Base-by-base conservation (phyloP, 179 eudicot species). In the Beta lomatogona region DNA sequence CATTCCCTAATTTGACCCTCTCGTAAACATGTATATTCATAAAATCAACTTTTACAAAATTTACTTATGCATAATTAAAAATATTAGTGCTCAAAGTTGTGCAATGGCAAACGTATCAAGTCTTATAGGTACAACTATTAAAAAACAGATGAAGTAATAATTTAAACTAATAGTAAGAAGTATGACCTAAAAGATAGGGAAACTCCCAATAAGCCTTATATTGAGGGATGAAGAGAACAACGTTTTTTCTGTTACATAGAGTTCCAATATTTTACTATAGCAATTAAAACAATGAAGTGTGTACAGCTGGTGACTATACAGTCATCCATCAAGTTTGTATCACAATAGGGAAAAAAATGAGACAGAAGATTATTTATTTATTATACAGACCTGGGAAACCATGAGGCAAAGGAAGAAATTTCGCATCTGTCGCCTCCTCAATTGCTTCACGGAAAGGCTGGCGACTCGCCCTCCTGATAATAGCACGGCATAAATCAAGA, bases 381-480 rank as follows among this genome's bases (percentile, higher is more conserved):
- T 36, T 36, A 79, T 6, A 21, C 88, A 83, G 88, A 96, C 99
- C 85, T 96, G 99, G 70, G 99, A 96, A 83, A 96, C 97, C 95
- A 96, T 89, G 82, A 96, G 96, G 84, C 96, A 91, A 65, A 94
- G 83, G 76, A 92, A 87, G 78, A 94, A 92, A 82, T 96, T 96
- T 50, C 93, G 87, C 96, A 94, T 96, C 84, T 96, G 99, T 75
- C 99, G 92, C 86, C 83, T 87, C 84, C 99, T 90, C 88, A 96
- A 80, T 82, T 87, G 91, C 89, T 90, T 91, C 85, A 96, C 98
- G 25, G 90, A 85, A 77, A 88, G 80, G 85, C 95, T 88, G 57
- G 87, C 94, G 73, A 91, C 77, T 93, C 98, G 60, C 99, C 99
- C 83, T 94, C 98, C 99, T 94, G 86, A 18, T 75, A 69, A 79